Evolutionary conservation across 2,329 filamentous ascomycete species (phyloP).

Genomic region (Ophiocordyceps camponoti-floridani): DNA sequence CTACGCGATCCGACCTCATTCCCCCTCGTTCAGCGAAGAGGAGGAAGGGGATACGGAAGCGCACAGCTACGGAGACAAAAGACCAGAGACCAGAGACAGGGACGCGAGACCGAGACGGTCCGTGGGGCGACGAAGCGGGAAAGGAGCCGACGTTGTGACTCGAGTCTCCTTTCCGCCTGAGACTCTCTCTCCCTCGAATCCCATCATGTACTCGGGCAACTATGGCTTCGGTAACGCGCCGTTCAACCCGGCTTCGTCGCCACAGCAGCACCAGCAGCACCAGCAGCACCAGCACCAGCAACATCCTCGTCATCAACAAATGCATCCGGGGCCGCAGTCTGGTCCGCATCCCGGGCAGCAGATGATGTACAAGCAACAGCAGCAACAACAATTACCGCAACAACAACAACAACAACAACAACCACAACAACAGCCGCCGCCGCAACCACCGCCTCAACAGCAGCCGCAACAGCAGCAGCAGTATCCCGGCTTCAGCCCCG

Average conservation of each 20-base stretch:
- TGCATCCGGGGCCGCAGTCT: conserved; percentile 24
- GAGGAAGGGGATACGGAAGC: too few relatives aligned
- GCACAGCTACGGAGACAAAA: too few relatives aligned
- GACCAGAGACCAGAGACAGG: too few relatives aligned
- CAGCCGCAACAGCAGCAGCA: conserved; percentile 33
- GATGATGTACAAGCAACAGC: conserved; percentile 38
- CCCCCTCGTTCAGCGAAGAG: too few relatives aligned
- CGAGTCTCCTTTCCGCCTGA: neutral
- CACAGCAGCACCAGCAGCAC: conserved; percentile 23
- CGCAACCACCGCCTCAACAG: neutral
- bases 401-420: conserved; percentile 10
- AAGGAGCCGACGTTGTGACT: neutral
- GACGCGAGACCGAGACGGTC: too few relatives aligned
- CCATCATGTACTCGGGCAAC: conserved; percentile 34
- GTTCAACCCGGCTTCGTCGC: conserved; percentile 25
- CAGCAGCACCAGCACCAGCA: conserved; percentile 15
- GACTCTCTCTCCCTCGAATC: neutral
- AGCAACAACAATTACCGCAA: conserved; percentile 19
- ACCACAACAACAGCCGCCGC: conserved; percentile 21
- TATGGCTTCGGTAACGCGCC: conserved; percentile 35
- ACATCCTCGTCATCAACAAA: conserved; percentile 25
- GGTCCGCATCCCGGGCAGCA: conserved; percentile 23
- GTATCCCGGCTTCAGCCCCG: conserved; percentile 31
- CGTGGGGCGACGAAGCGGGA: neutral
- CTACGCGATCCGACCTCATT: too few relatives aligned